Percentiles rank a stretch among this genome's conserved stretches.
Conservation (phyloP, 768 basidiomycete genomes). For the Exidia glandulosa region DNA sequence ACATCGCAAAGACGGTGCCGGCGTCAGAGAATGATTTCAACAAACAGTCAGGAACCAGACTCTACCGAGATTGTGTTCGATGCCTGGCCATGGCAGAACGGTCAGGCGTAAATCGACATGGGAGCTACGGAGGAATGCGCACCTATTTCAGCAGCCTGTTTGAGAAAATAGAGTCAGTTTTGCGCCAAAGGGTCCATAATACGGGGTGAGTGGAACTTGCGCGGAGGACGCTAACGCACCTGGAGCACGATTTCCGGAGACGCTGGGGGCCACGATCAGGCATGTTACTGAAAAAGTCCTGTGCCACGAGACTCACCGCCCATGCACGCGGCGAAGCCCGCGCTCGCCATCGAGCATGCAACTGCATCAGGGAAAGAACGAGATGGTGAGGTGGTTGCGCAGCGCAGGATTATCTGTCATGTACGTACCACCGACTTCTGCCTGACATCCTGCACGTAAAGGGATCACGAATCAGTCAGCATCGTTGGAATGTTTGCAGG, state of each 20-base stretch:
- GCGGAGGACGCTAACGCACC: constrained; percentile 24
- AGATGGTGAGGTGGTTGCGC: not conserved
- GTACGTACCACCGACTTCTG: constrained; percentile 76
- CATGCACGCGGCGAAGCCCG: constrained; percentile 90
- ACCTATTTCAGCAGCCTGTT: constrained; percentile 18
- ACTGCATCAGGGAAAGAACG: constrained; percentile 30
- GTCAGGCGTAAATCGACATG: not conserved
- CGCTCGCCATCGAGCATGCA: constrained; percentile 92
- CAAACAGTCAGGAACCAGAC: too few relatives aligned
- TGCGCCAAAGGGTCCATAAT: too few relatives aligned
- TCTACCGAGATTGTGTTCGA: constrained; percentile 9
- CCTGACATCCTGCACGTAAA: constrained; percentile 52
- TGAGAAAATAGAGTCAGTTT: too few relatives aligned
- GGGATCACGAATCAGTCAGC: not conserved
- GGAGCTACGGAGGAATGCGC: not conserved
- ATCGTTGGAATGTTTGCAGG: not conserved
- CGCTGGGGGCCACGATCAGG: too few relatives aligned
- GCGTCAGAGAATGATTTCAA: not conserved
- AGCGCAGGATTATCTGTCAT: not conserved
- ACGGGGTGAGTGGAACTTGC: constrained; percentile 3
- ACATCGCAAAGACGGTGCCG: not conserved
- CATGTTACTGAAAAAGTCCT: too few relatives aligned
- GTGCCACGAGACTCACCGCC: constrained; percentile 45
- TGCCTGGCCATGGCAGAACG: not conserved
- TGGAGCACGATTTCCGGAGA: constrained; percentile 75